Evolutionary conservation across 2,329 filamentous ascomycete species (phyloP), one percentile per base, ranked within the genome.

Genomic region (Seiridium unicorne): DNA sequence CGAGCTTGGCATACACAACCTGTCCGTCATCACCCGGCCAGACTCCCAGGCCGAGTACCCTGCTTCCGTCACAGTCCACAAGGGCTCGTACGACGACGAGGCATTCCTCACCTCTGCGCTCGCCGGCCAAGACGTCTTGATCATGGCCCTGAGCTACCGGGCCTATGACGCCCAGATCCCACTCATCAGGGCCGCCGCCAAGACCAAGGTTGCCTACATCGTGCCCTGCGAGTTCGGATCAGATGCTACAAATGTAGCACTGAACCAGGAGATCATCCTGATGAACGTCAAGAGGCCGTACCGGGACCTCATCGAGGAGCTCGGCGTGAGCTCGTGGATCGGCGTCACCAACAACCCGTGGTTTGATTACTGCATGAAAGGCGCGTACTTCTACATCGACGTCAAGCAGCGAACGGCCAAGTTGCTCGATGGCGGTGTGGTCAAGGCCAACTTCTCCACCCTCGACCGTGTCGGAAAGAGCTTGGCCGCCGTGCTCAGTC

Each of bases 201-300:
- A 60, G 18, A 70, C 66, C 0, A 70, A 73, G 53, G 68, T 74
- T 6, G 46, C 63, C 13, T 74, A 69, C 54, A 64, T 74, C 36
- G 61, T 75, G 31, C 72, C 71, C 26, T 68, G 65, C 44, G 72
- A 74, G 53, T 75, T 70, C 51, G 72, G 71, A 34, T 69, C 66
- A 5, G 71, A 73, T 40, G 65, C 69, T 11, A 64, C 66, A 34
- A 61, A 69, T 51, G 55, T 26, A 34, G 36, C 55, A 44, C 60
- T 69, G 56, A 63, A 66, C 59, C 60, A 60, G 42, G 66, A 65
- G 38, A 66, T 68, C 34, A 53, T 51, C 5, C 54, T 69, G 26
- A 65, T 72, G 57, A 58, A 57, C 26, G 56, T 54, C 5, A 73
- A 74, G 66, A 64, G 63, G 31, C 62, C 59, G 11, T 65, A 65